Percentiles rank a stretch among this genome's conserved stretches.
These are phyloP conservation scores for Candida sphagnicola DNA, from an alignment of 805 yeast species.

Conservation along the genomic window DNA sequence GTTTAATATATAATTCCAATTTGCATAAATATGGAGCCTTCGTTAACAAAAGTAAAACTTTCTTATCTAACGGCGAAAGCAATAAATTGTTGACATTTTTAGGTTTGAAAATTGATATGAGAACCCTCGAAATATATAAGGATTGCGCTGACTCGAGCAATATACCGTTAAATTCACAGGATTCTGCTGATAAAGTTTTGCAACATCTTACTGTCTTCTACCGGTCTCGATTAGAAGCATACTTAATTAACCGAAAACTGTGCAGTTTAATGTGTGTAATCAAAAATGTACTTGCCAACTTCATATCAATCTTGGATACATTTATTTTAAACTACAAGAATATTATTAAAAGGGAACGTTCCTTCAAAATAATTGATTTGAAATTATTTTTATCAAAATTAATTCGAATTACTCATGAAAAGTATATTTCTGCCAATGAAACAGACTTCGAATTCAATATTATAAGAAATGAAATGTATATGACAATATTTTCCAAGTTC, in stretches of 20 bases:
- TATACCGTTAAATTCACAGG: slow-evolving; percentile 8
- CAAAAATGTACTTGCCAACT: slow-evolving; percentile 9
- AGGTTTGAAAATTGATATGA: slow-evolving; percentile 24
- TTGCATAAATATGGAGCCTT: slow-evolving; percentile 32
- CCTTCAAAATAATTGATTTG: not conserved
- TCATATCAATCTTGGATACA: slow-evolving; percentile 10
- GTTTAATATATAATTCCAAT: slow-evolving; percentile 13
- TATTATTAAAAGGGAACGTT: slow-evolving; percentile 6
- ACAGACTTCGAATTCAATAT: not conserved
- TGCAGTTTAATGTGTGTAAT: slow-evolving; percentile 10
- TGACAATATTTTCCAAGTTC: slow-evolving; percentile 1
- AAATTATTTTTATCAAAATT: slow-evolving; percentile 2
- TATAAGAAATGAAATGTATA: not conserved
- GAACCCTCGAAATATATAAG: slow-evolving; percentile 16
- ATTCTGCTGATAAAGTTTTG: slow-evolving; percentile 18
- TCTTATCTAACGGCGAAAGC: slow-evolving; percentile 10
- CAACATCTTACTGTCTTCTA: slow-evolving; percentile 20
- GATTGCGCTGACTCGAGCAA: slow-evolving; percentile 7
- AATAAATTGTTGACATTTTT: slow-evolving; percentile 17
- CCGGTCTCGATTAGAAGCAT: slow-evolving; percentile 15
- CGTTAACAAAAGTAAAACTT: slow-evolving; percentile 29
- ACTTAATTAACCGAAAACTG: slow-evolving; percentile 14
- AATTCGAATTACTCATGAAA: not conserved
- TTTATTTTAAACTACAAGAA: slow-evolving; percentile 6
- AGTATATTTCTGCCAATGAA: not conserved